These are phyloP conservation scores for Kuraishia borneana DNA, from an alignment of 805 yeast genomes.

Conservation along the genomic window DNA sequence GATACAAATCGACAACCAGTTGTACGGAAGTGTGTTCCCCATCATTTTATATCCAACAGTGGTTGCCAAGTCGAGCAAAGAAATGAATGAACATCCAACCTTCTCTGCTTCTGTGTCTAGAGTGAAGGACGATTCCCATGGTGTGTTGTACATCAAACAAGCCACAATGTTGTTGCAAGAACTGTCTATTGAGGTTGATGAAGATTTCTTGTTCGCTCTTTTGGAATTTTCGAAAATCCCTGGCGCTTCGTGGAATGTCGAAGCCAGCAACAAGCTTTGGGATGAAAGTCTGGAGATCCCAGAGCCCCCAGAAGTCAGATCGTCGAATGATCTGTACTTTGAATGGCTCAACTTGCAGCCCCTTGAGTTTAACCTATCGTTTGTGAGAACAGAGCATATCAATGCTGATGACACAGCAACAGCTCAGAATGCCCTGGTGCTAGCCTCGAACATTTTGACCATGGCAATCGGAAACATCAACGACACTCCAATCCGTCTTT, in stretches of 20 bases:
- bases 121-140: slow-evolving; percentile 83
- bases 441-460: slow-evolving; percentile 74
- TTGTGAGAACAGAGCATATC: slow-evolving; percentile 77
- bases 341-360: slow-evolving; percentile 93
- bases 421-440: slow-evolving; percentile 57
- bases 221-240: slow-evolving; percentile 74
- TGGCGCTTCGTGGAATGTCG: slow-evolving; percentile 63
- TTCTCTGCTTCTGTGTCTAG: slow-evolving; percentile 76
- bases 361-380: slow-evolving; percentile 75
- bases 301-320: slow-evolving; percentile 44
- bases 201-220: slow-evolving; percentile 77
- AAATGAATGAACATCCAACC: slow-evolving; percentile 83
- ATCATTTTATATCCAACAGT: slow-evolving; percentile 84
- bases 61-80: slow-evolving; percentile 73
- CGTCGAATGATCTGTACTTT: slow-evolving; percentile 68
- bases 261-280: slow-evolving; percentile 32
- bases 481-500: slow-evolving; percentile 88
- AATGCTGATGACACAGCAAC: slow-evolving; percentile 47
- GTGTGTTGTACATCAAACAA: slow-evolving; percentile 81
- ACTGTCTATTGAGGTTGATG: slow-evolving; percentile 86
- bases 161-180: slow-evolving; percentile 87
- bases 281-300: slow-evolving; percentile 60
- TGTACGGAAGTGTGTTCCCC: slow-evolving; percentile 82
- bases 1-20: slow-evolving; percentile 90
- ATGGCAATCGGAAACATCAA: slow-evolving; percentile 97